Evolutionary conservation across 2,329 filamentous ascomycete genomes (phyloP).

Genomic region (Thielaviopsis populi): DNA sequence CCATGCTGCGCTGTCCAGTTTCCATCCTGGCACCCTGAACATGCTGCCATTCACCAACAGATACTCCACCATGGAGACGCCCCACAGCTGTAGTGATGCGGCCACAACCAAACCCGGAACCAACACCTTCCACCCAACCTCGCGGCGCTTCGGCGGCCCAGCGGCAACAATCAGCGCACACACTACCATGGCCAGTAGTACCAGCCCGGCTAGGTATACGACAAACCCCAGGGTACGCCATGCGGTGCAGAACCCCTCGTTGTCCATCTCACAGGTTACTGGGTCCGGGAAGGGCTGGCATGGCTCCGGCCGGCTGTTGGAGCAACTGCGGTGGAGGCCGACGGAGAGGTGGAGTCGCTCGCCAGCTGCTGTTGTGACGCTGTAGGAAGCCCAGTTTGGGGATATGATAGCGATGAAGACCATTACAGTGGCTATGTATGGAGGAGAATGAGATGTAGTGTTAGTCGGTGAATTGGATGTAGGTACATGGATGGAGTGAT

Average conservation of each 20-base stretch:
- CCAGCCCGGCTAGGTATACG: conserved; percentile 68
- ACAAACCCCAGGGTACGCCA: conserved; percentile 83
- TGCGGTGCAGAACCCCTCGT: conserved; percentile 59
- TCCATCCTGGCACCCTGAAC: conserved; percentile 12
- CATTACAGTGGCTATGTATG: conserved; percentile 47
- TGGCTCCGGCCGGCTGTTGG: conserved; percentile 37
- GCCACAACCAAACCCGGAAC: conserved; percentile 41
- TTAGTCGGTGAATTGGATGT: background rate
- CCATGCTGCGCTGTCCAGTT: conserved; percentile 9
- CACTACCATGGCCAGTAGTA: conserved; percentile 68
- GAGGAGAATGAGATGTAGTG: background rate
- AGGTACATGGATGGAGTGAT: background rate
- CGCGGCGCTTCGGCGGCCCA: conserved; percentile 66
- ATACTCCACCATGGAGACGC: conserved; percentile 55
- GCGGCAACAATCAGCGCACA: conserved; percentile 61
- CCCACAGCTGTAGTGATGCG: conserved; percentile 14
- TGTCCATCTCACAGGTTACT: conserved; percentile 48
- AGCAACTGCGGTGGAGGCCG: conserved; percentile 72
- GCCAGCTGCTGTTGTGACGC: conserved; percentile 35
- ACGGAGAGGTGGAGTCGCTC: conserved; percentile 42
- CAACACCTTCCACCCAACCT: conserved; percentile 69
- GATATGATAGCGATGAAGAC: conserved; percentile 54
- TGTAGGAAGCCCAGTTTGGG: conserved; percentile 57
- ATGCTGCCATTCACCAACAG: conserved; percentile 28
- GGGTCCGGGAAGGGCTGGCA: conserved; percentile 47